A percentile compares a stretch with the other conserved stretches of the same genome.
phyloP scores from a whole-genome alignment of 23 red algal genomes.

The Gracilaria gracilis region DNA sequence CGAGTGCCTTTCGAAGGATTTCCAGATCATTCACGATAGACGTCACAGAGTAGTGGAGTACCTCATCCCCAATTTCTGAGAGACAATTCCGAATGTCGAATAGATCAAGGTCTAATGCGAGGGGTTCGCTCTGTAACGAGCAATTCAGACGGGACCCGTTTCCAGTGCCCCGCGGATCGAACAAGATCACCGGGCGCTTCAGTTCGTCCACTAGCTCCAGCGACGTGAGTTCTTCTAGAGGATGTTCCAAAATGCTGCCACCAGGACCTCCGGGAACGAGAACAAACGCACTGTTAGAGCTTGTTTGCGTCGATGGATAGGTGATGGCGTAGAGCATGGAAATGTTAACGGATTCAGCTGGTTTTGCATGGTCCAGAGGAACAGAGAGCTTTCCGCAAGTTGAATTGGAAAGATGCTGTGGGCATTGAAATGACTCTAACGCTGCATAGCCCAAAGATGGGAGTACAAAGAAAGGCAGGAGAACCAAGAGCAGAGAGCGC shows the following conservation, averaged over 20 bases:
- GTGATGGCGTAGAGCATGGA: not conserved
- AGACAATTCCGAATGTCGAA: not conserved
- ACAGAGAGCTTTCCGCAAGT: not conserved
- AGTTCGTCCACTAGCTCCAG: not conserved
- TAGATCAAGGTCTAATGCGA: not conserved
- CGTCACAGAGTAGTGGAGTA: not conserved
- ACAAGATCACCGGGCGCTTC: conserved; percentile 4
- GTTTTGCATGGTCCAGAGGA: conserved; percentile 1
- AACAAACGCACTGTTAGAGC: not conserved
- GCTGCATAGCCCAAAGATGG: not conserved
- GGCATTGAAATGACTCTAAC: not conserved
- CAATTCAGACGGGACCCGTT: conserved; percentile 17
- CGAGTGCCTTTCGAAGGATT: not conserved
- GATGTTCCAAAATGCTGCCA: not conserved
- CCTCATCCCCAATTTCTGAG: not conserved
- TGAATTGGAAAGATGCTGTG: not conserved
- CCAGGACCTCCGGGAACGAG: conserved; percentile 10
- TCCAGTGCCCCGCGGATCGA: conserved; percentile 6
- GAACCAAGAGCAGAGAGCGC: not conserved
- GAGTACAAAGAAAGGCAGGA: not conserved
- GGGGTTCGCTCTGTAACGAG: not conserved
- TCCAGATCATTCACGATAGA: conserved; percentile 22
- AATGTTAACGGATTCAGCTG: not conserved
- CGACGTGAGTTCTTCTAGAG: not conserved
- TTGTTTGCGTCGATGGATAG: not conserved